A percentile compares a stretch with the other conserved stretches of the same genome.
Conservation (phyloP, 805 yeast species). For the Ogataea zsoltii region DNA sequence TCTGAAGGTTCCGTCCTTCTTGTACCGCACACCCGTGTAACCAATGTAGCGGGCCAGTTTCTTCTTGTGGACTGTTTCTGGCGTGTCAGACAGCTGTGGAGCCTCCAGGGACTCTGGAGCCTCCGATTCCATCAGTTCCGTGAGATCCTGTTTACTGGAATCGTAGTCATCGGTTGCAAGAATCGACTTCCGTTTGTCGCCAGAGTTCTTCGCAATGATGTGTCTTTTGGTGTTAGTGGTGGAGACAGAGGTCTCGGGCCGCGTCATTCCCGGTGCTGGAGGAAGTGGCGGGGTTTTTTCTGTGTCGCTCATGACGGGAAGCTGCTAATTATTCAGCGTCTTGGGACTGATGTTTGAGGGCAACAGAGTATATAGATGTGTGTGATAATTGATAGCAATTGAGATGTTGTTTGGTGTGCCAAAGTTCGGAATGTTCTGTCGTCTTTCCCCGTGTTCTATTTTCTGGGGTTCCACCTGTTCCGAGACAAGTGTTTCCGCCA, state of each 20-base stretch:
- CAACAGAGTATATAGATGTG: too few species aligned
- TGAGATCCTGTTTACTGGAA: slow-evolving; percentile 1
- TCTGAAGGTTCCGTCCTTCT: slow-evolving; percentile 38
- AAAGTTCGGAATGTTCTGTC: background rate
- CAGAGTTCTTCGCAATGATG: slow-evolving; percentile 18
- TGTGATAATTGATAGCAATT: background rate
- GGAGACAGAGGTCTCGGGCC: slow-evolving; percentile 12
- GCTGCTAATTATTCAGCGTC: background rate
- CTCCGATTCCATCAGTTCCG: background rate
- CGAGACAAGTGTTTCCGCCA: background rate
- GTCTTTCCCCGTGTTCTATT: too few species aligned
- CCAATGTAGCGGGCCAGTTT: slow-evolving; percentile 1
- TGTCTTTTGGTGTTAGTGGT: slow-evolving; percentile 6
- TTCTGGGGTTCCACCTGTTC: background rate
- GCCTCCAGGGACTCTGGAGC: background rate
- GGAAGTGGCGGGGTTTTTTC: background rate
- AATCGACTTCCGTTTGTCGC: slow-evolving; percentile 20
- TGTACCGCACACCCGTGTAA: slow-evolving; percentile 16
- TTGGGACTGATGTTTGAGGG: too few species aligned
- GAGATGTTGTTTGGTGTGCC: too few species aligned
- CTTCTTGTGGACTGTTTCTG: slow-evolving; percentile 1
- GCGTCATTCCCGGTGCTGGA: slow-evolving; percentile 2
- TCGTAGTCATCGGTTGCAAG: slow-evolving; percentile 26
- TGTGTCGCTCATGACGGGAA: background rate
- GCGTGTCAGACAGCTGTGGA: background rate